phyloP scores from a whole-genome alignment of 2,329 filamentous ascomycete genomes.

The Dryadomyces quercivorus region DNA sequence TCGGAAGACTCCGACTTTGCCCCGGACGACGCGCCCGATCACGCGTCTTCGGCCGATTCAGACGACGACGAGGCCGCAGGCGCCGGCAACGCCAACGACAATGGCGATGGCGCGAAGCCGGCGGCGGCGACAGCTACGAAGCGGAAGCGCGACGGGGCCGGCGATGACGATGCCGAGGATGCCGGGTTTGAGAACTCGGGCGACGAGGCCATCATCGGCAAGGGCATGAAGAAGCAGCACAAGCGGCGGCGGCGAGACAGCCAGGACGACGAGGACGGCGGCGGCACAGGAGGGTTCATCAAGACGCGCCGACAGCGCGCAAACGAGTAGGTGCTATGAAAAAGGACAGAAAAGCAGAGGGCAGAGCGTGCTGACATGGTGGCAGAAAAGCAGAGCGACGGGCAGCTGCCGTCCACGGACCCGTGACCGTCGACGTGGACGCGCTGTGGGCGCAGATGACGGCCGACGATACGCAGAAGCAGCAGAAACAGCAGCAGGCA shows the following conservation, averaged over 20 bases:
- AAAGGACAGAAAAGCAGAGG: not conserved
- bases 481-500: not conserved
- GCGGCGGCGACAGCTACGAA: constrained; percentile 16
- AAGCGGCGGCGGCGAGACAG: constrained; percentile 24
- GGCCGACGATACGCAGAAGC: not conserved
- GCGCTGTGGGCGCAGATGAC: constrained; percentile 57
- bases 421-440: constrained; percentile 60
- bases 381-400: constrained; percentile 45
- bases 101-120: constrained; percentile 7
- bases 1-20: constrained; percentile 66
- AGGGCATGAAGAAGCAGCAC: constrained; percentile 34
- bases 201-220: constrained; percentile 58
- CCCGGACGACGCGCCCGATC: constrained; percentile 35
- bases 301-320: constrained; percentile 63
- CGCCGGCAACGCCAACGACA: constrained; percentile 35
- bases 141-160: constrained; percentile 14
- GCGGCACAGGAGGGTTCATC: constrained; percentile 50
- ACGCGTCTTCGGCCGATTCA: constrained; percentile 34
- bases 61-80: constrained; percentile 37
- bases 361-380: not conserved
- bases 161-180: constrained; percentile 26
- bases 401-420: constrained; percentile 37
- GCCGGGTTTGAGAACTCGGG: constrained; percentile 54
- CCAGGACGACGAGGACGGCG: constrained; percentile 40
- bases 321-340: constrained; percentile 35